Base-by-base conservation (phyloP, 2,329 filamentous ascomycete species). In the Apiospora sp. region DNA sequence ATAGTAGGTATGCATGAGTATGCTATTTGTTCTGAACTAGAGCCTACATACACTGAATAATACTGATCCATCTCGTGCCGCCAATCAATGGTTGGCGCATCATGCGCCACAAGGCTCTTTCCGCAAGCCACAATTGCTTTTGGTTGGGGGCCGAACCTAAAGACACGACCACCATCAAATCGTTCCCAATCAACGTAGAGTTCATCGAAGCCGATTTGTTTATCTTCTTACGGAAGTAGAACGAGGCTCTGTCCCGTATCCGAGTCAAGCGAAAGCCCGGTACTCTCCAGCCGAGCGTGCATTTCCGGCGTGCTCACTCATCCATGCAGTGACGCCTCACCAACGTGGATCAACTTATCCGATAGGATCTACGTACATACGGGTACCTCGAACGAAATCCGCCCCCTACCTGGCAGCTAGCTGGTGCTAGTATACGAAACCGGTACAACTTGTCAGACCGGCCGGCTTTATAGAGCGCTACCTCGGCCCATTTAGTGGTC, bases 241-340 rank as follows among this genome's bases (percentile, higher is more conserved):
- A n/a, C 54, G 19, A 30, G 22, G n/a, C 10, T 27, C 49, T 37
- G 14, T n/a, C 30, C 7, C 8, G 13, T 37, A 37, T 22, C 7
- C 6, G 16, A 37, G 22, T 12, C 1, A 37, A 61, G 16, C 30
- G 30, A 37, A 14, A 22, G 8, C 30, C 30, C 54, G 8, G 19
- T 16, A 37, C 19, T 64, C 22, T 64, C 54, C 6, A 37, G 30
- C 37, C 37, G 54, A 34, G 22, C 7, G 54, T 19, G 24, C 51
- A 51, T 14, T 10, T 34, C 6, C 37, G 51, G 54, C 30, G 22
- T 49, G 46, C 10, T n/a, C 46, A 49, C 22, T n/a, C 46, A 14
- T 27, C 51, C 51, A 37, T 34, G 54, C 34, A 61, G 54, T 49
- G 19, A 49, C 54, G 54, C 54, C 54, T 34, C 51, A 34, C 49